Percentiles rank a stretch among this genome's conserved stretches.
Conservation (phyloP, 345 rosid genomes). For the Euphorbia lathyris region DNA sequence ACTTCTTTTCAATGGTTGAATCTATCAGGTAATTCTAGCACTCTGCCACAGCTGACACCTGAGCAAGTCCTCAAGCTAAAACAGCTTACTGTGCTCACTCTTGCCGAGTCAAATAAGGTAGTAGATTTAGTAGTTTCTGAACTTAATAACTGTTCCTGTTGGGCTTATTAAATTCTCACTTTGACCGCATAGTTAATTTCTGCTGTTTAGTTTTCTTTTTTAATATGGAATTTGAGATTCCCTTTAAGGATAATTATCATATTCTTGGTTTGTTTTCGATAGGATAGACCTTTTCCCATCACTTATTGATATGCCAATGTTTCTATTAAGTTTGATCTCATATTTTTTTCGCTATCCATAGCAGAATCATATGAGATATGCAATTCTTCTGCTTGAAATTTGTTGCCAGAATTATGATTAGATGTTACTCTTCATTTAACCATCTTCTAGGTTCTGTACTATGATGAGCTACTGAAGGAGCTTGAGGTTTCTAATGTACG, state of each 20-base stretch:
- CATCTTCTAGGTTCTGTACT: conserved; percentile 16
- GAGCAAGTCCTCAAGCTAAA: conserved; percentile 22
- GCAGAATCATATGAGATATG: not conserved
- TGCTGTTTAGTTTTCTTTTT: not conserved
- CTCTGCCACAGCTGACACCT: conserved; percentile 11
- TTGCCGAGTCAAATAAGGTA: conserved; percentile 20
- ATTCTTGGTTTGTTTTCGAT: too few species aligned
- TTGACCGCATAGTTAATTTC: not conserved
- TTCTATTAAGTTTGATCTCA: not conserved
- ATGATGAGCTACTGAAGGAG: conserved; percentile 15
- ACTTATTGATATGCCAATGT: not conserved
- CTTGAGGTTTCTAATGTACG: conserved; percentile 22
- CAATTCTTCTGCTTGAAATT: not conserved
- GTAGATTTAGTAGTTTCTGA: not conserved
- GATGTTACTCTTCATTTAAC: conserved; percentile 8
- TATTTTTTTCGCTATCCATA: not conserved
- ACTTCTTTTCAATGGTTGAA: not conserved
- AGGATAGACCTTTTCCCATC: not conserved
- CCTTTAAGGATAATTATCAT: not conserved
- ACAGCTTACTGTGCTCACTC: conserved; percentile 24
- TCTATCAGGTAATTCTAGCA: not conserved
- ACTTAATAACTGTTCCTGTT: not conserved
- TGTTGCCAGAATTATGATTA: not conserved
- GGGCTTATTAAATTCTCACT: not conserved
- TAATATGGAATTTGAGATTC: not conserved